Conservation (phyloP, 495 filamentous ascomycete genomes). For the Penicillium soppii region DNA sequence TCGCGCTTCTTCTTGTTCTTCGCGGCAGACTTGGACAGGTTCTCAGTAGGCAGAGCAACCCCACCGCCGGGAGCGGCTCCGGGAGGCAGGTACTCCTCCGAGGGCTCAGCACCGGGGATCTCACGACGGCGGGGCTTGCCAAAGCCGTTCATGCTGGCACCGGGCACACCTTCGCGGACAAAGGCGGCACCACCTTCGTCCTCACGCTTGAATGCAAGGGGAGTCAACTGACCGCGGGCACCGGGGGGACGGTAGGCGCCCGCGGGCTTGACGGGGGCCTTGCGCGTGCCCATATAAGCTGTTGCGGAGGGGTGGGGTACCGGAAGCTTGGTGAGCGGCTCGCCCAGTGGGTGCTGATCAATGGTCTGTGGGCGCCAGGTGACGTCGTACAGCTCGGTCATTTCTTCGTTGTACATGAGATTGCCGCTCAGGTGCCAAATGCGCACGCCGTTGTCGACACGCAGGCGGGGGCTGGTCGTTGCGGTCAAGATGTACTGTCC, state of each 20-base stretch:
- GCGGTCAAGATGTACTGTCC: slow-evolving; percentile 93
- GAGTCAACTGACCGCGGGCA: slow-evolving; percentile 82
- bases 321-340: slow-evolving; percentile 76
- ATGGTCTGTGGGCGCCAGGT: slow-evolving; percentile 77
- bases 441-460: slow-evolving; percentile 94
- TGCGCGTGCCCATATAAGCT: slow-evolving; percentile 77
- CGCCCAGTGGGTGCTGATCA: slow-evolving; percentile 58
- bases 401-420: slow-evolving; percentile 92
- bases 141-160: slow-evolving; percentile 71
- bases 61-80: slow-evolving; percentile 72
- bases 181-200: slow-evolving; percentile 94
- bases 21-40: slow-evolving; percentile 78
- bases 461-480: slow-evolving; percentile 88
- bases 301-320: slow-evolving; percentile 80
- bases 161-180: slow-evolving; percentile 71
- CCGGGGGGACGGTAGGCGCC: slow-evolving; percentile 97
- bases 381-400: slow-evolving; percentile 91
- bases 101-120: slow-evolving; percentile 78
- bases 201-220: slow-evolving; percentile 94
- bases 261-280: slow-evolving; percentile 90
- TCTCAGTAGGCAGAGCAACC: slow-evolving; percentile 60
- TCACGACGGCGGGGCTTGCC: slow-evolving; percentile 66
- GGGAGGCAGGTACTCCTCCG: slow-evolving; percentile 58
- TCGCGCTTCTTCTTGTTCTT: slow-evolving; percentile 99
- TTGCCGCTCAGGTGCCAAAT: slow-evolving; percentile 91